Conservation (phyloP, 179 eudicot genomes). For the Silene vulgaris region DNA sequence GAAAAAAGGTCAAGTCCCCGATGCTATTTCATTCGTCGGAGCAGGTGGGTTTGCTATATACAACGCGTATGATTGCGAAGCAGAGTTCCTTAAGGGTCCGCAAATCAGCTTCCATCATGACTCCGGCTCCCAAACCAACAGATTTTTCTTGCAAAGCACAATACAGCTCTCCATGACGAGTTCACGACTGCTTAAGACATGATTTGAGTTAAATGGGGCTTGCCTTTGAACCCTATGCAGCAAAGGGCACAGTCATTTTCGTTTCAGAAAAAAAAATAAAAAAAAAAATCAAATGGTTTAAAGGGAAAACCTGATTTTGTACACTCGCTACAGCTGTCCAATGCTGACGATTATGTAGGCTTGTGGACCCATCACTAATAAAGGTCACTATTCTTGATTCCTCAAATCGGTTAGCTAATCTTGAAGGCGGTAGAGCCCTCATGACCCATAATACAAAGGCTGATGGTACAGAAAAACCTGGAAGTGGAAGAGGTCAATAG, state of each 20-base stretch:
- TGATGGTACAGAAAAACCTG: slow-evolving; percentile 87
- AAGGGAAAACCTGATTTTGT: slow-evolving; percentile 66
- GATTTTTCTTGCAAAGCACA: background rate
- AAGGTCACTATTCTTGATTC: slow-evolving; percentile 70
- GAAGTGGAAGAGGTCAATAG: slow-evolving; percentile 13
- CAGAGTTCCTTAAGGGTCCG: background rate
- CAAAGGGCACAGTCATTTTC: slow-evolving; percentile 1
- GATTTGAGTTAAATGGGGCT: slow-evolving; percentile 54
- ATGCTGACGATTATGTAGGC: slow-evolving; percentile 44
- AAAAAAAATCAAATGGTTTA: background rate
- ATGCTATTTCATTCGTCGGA: background rate
- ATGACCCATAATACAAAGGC: slow-evolving; percentile 76
- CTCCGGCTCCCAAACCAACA: background rate
- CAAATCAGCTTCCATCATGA: slow-evolving; percentile 23
- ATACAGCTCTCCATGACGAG: background rate
- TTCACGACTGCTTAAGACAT: background rate
- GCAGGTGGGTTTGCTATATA: slow-evolving; percentile 20
- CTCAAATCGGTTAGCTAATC: slow-evolving; percentile 32
- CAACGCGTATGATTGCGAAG: background rate
- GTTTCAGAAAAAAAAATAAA: background rate
- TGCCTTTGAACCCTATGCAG: slow-evolving; percentile 58
- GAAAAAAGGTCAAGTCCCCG: background rate
- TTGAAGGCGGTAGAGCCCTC: slow-evolving; percentile 79
- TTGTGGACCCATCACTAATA: slow-evolving; percentile 47
- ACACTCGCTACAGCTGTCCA: slow-evolving; percentile 68